Evolutionary conservation across 2,329 filamentous ascomycete species (phyloP), one percentile per base, ranked within the genome.

Genomic region (Cercospora sp.): DNA sequence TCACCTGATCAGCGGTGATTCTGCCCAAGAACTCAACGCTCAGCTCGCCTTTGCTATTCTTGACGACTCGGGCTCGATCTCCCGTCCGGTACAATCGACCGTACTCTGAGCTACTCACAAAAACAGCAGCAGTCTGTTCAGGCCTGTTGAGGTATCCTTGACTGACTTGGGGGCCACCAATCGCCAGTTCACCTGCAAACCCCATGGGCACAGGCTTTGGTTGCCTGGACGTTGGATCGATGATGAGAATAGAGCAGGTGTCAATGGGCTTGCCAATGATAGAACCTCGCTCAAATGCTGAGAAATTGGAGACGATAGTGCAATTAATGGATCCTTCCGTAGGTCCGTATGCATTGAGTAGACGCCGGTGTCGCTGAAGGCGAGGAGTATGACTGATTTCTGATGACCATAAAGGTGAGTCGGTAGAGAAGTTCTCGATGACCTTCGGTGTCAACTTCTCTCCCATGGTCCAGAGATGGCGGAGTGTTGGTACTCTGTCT

Each of bases 1-100:
- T 95, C 62, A 94, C 83, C 77, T 94, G 91, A 67, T 68, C 68
- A 8, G 68, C 51, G 3, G 66, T 66, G 13, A 70, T 62, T 18
- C 68, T 55, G 7, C 68, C 68, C 6, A 70, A 23, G 48, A 68
- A 70, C 51, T 70, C 68, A 6, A 70, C 63, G 4, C 59, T 61
- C 16, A 64, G 66, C 16, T 68, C 36, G 16, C 36, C 16, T 42
- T 42, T 42, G 36, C 16, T n/a, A 16, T 42, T 42, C 36, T 42
- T 42, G 16, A 42, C 36, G 36, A 42, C 16, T n/a, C 36, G 36
- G 3, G 36, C 36, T n/a, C 36, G 36, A 42, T 42, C 36, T 42
- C 36, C 36, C 16, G 36, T 42, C 36, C 36, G 36, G 36, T 42
- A 42, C 16, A 42, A n/a, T 42, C 36, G 36, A n/a, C 36, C 36